These are phyloP conservation scores for Boletus reticuloceps DNA, from an alignment of 768 basidiomycete species.

Conservation along the genomic window DNA sequence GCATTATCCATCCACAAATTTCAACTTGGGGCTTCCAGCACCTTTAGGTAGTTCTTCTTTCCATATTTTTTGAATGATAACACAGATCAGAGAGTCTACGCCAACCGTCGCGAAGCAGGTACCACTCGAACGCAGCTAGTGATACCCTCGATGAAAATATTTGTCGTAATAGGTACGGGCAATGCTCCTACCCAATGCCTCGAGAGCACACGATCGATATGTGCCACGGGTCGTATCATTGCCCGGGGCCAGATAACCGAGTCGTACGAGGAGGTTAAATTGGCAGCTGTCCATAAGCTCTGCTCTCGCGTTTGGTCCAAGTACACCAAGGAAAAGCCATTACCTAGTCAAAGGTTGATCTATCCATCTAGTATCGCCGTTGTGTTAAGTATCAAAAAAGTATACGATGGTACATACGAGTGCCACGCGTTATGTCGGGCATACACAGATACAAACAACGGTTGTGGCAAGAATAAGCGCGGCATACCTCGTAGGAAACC, in stretches of 20 bases:
- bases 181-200: background rate
- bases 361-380: too few relatives aligned
- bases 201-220: too few relatives aligned
- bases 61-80: too few relatives aligned
- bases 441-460: constrained; percentile 11
- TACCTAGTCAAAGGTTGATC: too few relatives aligned
- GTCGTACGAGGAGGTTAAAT: background rate
- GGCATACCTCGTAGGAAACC: background rate
- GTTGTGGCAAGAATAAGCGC: background rate
- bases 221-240: background rate
- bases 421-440: too few relatives aligned
- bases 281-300: background rate
- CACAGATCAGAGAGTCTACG: background rate
- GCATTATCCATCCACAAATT: background rate
- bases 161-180: background rate
- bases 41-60: too few relatives aligned
- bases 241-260: background rate
- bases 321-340: background rate
- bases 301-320: background rate
- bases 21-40: background rate
- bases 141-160: too few relatives aligned
- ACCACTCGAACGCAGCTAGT: background rate
- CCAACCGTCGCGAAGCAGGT: background rate
- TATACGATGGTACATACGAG: too few relatives aligned
- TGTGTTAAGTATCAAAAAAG: too few relatives aligned